A percentile compares a stretch with the other conserved stretches of the same genome.
These are phyloP conservation scores for Trypanosoma mega DNA, from an alignment of 208 protist species.

Conservation along the genomic window DNA sequence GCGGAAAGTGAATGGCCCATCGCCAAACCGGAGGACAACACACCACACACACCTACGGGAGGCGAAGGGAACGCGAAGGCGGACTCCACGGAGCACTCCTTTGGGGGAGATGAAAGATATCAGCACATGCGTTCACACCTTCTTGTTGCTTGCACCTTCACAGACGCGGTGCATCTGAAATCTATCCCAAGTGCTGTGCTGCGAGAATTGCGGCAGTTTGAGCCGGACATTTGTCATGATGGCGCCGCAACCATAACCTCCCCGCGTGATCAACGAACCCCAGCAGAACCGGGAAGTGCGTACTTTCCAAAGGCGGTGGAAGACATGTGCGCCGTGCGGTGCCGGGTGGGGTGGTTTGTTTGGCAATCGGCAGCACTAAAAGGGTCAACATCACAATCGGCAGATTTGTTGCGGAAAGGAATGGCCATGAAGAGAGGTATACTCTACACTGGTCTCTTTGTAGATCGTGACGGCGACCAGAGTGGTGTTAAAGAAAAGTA, in stretches of 20 bases:
- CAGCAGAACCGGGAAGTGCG: slow-evolving; percentile 65
- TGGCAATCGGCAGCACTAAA: slow-evolving; percentile 71
- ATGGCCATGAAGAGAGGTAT: slow-evolving; percentile 83
- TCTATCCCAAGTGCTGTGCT: slow-evolving; percentile 42
- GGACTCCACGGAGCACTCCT: too few species aligned
- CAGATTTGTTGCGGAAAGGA: slow-evolving; percentile 70
- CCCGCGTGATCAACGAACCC: neutral
- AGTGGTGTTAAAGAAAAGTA: neutral
- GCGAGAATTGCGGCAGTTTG: slow-evolving; percentile 52
- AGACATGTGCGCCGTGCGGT: slow-evolving; percentile 72
- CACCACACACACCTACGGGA: too few species aligned
- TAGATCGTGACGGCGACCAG: slow-evolving; percentile 26
- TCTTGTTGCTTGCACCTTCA: slow-evolving; percentile 66
- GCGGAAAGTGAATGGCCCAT: too few species aligned
- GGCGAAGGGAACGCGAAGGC: too few species aligned
- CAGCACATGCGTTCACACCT: slow-evolving; percentile 31
- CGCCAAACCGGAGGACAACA: too few species aligned
- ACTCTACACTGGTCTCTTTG: slow-evolving; percentile 75
- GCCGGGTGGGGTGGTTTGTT: slow-evolving; percentile 72
- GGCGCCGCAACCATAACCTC: slow-evolving; percentile 18
- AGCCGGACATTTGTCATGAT: slow-evolving; percentile 7
- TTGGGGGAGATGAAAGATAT: slow-evolving; percentile 4
- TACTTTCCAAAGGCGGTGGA: slow-evolving; percentile 72
- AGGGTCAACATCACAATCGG: slow-evolving; percentile 51
- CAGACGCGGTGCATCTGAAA: slow-evolving; percentile 58